phyloP scores from a whole-genome alignment of 208 protist genomes.

The Naegleria lovaniensis region DNA sequence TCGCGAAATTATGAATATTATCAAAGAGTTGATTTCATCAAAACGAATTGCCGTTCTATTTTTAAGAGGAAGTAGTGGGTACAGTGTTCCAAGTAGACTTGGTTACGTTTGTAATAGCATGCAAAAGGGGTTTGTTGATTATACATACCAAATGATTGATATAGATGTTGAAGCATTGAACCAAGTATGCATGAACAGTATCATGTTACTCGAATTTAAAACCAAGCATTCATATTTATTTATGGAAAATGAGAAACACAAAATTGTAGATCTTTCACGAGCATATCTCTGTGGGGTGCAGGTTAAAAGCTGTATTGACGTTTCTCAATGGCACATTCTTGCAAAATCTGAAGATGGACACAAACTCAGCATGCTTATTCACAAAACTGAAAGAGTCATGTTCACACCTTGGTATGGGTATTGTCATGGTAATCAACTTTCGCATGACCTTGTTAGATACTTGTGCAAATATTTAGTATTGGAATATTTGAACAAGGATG shows the following conservation, averaged over 20 bases:
- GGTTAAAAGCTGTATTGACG: not conserved
- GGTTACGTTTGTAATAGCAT: not conserved
- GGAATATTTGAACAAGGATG: not conserved
- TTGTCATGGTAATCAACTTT: not conserved
- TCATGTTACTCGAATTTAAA: not conserved
- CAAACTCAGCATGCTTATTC: not conserved
- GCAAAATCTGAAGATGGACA: not conserved
- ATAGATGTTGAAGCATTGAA: not conserved
- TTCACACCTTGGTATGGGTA: not conserved
- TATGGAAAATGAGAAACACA: not conserved
- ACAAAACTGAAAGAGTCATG: not conserved
- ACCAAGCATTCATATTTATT: not conserved
- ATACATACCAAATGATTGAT: not conserved
- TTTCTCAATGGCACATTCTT: not conserved
- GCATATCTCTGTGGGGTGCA: not conserved
- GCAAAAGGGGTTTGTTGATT: not conserved
- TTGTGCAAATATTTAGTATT: not conserved
- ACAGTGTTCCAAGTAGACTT: not conserved
- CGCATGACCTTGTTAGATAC: not conserved
- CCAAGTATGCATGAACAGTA: not conserved
- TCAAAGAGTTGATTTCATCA: not conserved
- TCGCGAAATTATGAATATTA: not conserved
- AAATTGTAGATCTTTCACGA: not conserved
- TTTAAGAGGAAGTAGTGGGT: not conserved
- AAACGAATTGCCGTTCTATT: not conserved